These are phyloP conservation scores for Phytopythium kandeliae DNA, from an alignment of 352 stramenopile species.

Conservation along the genomic window DNA sequence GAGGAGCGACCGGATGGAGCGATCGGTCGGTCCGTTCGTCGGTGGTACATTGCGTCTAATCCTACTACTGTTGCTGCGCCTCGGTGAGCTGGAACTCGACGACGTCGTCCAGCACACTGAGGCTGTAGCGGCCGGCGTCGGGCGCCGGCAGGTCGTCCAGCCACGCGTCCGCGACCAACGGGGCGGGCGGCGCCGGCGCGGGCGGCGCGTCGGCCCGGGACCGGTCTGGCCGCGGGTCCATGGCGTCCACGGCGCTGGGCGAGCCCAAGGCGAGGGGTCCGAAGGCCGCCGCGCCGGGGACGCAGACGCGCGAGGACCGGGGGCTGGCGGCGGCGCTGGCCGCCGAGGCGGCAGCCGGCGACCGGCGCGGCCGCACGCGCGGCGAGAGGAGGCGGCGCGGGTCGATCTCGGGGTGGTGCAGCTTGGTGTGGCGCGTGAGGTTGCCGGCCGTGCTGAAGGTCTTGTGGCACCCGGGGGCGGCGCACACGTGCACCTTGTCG, in stretches of 20 bases:
- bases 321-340: background rate
- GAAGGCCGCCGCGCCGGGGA: background rate
- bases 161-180: slow-evolving; percentile 14
- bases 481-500: slow-evolving; percentile 36
- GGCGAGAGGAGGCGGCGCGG: slow-evolving; percentile 11
- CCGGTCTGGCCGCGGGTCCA: slow-evolving; percentile 8
- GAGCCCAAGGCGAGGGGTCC: background rate
- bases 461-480: slow-evolving; percentile 32
- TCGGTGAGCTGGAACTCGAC: slow-evolving; percentile 40
- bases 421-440: slow-evolving; percentile 48
- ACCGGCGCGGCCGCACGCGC: slow-evolving; percentile 9
- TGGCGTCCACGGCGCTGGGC: slow-evolving; percentile 5
- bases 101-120: slow-evolving; percentile 35
- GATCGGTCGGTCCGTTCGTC: no score
- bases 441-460: slow-evolving; percentile 56
- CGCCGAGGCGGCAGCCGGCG: background rate
- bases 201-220: background rate
- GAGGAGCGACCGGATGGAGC: no score
- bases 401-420: slow-evolving; percentile 31
- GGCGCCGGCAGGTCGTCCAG: slow-evolving; percentile 9
- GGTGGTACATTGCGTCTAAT: no score
- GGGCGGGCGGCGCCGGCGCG: background rate
- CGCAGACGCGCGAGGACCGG: background rate
- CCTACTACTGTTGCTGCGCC: no score
- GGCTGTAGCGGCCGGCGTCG: slow-evolving; percentile 26